Evolutionary conservation across 495 filamentous ascomycete species (phyloP).

Genomic region (Podospora fimiseda): DNA sequence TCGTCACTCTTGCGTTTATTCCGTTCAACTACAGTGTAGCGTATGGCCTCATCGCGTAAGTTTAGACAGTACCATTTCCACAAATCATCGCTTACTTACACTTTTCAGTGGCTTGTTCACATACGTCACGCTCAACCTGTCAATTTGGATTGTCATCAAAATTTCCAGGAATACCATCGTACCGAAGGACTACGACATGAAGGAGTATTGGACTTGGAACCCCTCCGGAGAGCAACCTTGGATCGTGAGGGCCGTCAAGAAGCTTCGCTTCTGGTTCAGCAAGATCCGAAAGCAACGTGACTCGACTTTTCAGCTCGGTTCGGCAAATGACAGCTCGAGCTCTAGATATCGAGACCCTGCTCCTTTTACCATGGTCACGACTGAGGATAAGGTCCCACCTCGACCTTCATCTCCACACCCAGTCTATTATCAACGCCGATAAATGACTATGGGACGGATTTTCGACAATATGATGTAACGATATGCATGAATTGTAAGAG

Average conservation of each 20-base stretch:
- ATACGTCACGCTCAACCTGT: slow-evolving; percentile 60
- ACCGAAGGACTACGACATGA: slow-evolving; percentile 64
- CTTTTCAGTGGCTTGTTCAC: slow-evolving; percentile 56
- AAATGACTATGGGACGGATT: not conserved
- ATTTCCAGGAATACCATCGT: slow-evolving; percentile 53
- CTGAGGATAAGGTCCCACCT: not conserved
- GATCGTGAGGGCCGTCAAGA: slow-evolving; percentile 22
- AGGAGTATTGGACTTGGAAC: slow-evolving; percentile 70
- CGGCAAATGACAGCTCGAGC: slow-evolving; percentile 3
- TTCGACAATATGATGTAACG: not conserved
- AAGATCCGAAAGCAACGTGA: slow-evolving; percentile 3
- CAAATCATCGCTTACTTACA: slow-evolving; percentile 11
- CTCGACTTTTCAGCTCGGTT: slow-evolving; percentile 8
- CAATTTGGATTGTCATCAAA: slow-evolving; percentile 51
- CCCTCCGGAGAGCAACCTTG: slow-evolving; percentile 27
- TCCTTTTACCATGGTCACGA: not conserved
- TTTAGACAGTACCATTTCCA: not conserved
- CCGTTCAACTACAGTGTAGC: slow-evolving; percentile 77
- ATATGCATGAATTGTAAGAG: not conserved
- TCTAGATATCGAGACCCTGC: not conserved
- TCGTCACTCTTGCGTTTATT: slow-evolving; percentile 73
- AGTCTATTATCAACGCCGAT: not conserved
- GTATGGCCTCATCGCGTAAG: slow-evolving; percentile 67
- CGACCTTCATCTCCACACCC: not conserved
- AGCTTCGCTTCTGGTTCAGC: slow-evolving; percentile 11